These are phyloP conservation scores for Acacia crassicarpa DNA, from an alignment of 306 rosid species.

Conservation along the genomic window DNA sequence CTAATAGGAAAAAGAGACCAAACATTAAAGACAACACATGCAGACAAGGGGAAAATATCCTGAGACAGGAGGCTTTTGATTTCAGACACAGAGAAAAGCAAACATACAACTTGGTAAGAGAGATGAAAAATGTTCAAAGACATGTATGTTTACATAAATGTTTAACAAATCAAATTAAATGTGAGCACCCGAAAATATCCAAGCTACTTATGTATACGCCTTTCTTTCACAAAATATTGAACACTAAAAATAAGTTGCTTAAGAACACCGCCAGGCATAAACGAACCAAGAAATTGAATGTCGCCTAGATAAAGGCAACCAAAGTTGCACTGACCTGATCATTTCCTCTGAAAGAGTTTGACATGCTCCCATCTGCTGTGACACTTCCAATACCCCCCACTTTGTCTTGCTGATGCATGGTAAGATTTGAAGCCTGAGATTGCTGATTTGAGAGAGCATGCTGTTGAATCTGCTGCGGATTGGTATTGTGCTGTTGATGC, in stretches of 20 bases:
- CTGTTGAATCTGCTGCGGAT: conserved; percentile 81
- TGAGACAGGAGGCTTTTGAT: background rate
- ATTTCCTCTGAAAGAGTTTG: conserved; percentile 94
- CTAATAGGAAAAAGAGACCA: background rate
- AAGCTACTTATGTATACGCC: background rate
- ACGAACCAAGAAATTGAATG: conserved; percentile 14
- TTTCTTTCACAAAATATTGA: background rate
- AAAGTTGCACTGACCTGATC: conserved; percentile 80
- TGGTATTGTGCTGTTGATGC: conserved; percentile 62
- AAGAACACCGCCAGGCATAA: background rate
- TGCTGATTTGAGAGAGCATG: conserved; percentile 87
- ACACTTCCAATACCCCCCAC: conserved; percentile 81
- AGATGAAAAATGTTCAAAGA: conserved; percentile 6
- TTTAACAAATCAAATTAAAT: background rate
- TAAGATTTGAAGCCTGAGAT: conserved; percentile 75
- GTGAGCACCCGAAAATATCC: background rate
- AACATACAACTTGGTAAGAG: conserved; percentile 1
- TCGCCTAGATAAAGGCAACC: conserved; percentile 14
- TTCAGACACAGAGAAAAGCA: background rate
- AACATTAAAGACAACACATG: background rate
- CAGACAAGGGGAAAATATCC: background rate
- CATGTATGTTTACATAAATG: background rate
- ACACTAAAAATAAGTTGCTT: conserved; percentile 1
- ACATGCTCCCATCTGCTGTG: conserved; percentile 84
- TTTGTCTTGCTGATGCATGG: conserved; percentile 89